Base-by-base conservation (phyloP, 2,329 filamentous ascomycete genomes). In the Drechslerella dactyloides region DNA sequence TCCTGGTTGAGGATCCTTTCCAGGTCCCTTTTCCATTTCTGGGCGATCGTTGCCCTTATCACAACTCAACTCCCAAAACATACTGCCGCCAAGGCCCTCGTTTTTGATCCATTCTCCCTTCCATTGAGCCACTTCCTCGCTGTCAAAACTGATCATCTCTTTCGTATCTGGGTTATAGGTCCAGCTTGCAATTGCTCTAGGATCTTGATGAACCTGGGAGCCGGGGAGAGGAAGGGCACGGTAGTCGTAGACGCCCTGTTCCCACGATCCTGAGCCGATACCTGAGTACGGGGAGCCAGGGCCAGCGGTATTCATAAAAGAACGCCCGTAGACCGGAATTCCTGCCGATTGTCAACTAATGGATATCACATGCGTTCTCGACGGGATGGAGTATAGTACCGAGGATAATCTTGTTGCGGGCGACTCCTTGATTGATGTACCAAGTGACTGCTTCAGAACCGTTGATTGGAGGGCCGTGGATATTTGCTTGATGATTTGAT, bases 31-130 rank as follows among this genome's bases (percentile, higher is more conserved):
- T 13, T 60, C 57, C 57, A 60, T 60, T 30, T 60, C 57, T 1
- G 57, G 46, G n/a, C 57, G 30, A 11, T 60, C 59, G 13, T 33
- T 48, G 33, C 50, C 59, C 77, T 87, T 88, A 78, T 97, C 93
- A 0, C 86, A 88, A 76, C 89, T 93, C 76, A 87, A 90, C 81
- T 97, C 93, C 90, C 90, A 96, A 91, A 92, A 97, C 93, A 97
- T 97, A n/a, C 57, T 60, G 85, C 91, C 93, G 1, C 92, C 93
- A 0, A 97, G 83, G 0, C 85, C 82, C 44, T 84, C 81, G 21
- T 85, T 79, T 77, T 83, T 84, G 77, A 97, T 86, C 78, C 87
- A 96, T 6, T 85, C 81, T 1, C 87, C 87, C 82, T 96, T 97
- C 75, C 81, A 78, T 75, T 82, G 82, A 2, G 87, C 89, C 78